Evolutionary conservation across 306 rosid genomes (phyloP).

Genomic region (Mimosa pudica): DNA sequence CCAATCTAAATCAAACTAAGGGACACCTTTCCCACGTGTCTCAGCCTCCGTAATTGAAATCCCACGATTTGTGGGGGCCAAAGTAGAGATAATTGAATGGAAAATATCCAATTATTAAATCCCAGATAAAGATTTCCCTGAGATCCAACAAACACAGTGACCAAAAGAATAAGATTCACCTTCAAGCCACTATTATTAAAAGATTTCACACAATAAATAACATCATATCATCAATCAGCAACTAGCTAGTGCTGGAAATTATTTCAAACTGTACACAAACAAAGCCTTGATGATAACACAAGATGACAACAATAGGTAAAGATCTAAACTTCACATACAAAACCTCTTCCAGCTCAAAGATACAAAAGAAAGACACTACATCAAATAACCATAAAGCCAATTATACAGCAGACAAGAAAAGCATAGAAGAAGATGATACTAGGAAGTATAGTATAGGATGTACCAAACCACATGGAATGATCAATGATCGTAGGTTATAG

Average conservation of each 20-base stretch:
- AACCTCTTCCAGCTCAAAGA: conserved; percentile 12
- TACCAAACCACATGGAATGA: conserved; percentile 14
- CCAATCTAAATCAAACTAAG: conserved; percentile 30
- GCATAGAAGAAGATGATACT: conserved; percentile 23
- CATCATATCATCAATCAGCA: conserved; percentile 31
- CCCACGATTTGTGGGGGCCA: background rate
- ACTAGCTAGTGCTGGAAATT: conserved; percentile 26
- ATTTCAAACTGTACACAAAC: conserved; percentile 7
- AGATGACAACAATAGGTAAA: conserved; percentile 22
- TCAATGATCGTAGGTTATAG: background rate
- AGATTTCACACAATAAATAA: background rate
- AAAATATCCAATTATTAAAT: conserved; percentile 29
- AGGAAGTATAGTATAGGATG: conserved; percentile 7
- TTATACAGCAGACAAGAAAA: conserved; percentile 18
- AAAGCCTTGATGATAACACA: conserved; percentile 20
- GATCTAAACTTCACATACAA: conserved; percentile 17
- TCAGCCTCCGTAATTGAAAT: conserved; percentile 35
- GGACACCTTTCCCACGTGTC: conserved; percentile 43
- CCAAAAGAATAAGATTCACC: conserved; percentile 38
- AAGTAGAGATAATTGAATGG: background rate
- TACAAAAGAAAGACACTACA: conserved; percentile 17
- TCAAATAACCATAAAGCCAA: conserved; percentile 34
- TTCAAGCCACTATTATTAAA: conserved; percentile 4
- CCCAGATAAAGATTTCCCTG: background rate
- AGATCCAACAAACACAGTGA: conserved; percentile 26